Evolutionary conservation across 2,329 filamentous ascomycete genomes (phyloP).

Genomic region (Pseudogymnoascus sp.): DNA sequence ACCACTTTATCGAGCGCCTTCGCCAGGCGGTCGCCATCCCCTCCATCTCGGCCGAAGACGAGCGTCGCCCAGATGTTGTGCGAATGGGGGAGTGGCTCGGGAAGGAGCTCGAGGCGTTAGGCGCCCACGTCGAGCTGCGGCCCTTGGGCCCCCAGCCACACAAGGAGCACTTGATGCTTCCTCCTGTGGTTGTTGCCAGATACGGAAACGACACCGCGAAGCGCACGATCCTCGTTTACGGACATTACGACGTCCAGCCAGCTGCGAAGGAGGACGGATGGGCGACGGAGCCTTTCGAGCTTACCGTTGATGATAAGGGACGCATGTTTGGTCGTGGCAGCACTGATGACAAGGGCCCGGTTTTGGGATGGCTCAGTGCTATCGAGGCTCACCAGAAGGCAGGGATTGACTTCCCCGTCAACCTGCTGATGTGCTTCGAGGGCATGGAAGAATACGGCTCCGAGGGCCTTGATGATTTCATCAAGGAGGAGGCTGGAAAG

Average conservation of each 20-base stretch:
- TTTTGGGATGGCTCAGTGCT: slow-evolving; percentile 94
- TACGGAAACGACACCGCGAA: slow-evolving; percentile 91
- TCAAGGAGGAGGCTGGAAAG: slow-evolving; percentile 80
- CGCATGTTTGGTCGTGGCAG: slow-evolving; percentile 94
- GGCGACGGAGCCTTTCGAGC: slow-evolving; percentile 87
- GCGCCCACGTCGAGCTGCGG: slow-evolving; percentile 79
- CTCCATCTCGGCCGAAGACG: slow-evolving; percentile 87
- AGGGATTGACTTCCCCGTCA: slow-evolving; percentile 89
- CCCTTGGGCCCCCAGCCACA: slow-evolving; percentile 86
- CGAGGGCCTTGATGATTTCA: slow-evolving; percentile 91
- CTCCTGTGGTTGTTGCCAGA: slow-evolving; percentile 83
- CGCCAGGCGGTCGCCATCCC: slow-evolving; percentile 91
- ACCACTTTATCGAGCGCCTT: slow-evolving; percentile 81
- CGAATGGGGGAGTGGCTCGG: slow-evolving; percentile 93
- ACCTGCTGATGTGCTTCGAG: slow-evolving; percentile 98
- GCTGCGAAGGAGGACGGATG: slow-evolving; percentile 90
- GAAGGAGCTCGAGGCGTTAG: slow-evolving; percentile 71
- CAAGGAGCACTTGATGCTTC: slow-evolving; percentile 82
- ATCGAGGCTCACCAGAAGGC: slow-evolving; percentile 97
- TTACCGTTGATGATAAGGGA: slow-evolving; percentile 80
- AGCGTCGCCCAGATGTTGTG: slow-evolving; percentile 82
- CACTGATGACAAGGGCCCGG: slow-evolving; percentile 96
- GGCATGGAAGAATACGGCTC: slow-evolving; percentile 99
- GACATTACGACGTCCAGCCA: slow-evolving; percentile 97
- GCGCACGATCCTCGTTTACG: slow-evolving; percentile 91